Evolutionary conservation across 495 filamentous ascomycete species (phyloP).

Genomic region (Penicillium coffeae): DNA sequence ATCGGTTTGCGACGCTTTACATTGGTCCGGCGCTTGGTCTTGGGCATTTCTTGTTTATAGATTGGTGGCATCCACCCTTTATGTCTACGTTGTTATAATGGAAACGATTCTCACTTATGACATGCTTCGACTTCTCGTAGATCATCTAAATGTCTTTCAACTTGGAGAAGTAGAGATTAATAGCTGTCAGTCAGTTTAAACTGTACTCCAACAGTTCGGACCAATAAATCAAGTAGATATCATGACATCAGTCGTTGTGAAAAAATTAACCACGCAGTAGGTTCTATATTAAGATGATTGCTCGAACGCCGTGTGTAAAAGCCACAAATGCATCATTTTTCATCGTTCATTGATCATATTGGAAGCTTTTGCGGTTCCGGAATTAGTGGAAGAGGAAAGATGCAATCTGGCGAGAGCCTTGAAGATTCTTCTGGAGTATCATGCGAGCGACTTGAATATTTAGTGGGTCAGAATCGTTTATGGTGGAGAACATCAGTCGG

Average conservation of each 20-base stretch:
- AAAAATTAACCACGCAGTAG: too few species aligned
- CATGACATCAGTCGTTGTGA: too few species aligned
- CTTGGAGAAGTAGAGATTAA: too few species aligned
- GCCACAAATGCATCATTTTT: too few species aligned
- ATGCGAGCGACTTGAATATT: neutral
- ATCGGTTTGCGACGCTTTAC: neutral
- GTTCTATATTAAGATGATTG: too few species aligned
- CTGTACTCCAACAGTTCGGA: too few species aligned
- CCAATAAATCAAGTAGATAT: too few species aligned
- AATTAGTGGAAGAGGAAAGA: slow-evolving; percentile 3
- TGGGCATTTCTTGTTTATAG: slow-evolving; percentile 26
- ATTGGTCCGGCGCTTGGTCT: slow-evolving; percentile 20
- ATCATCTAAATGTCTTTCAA: too few species aligned
- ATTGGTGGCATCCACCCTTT: slow-evolving; percentile 18
- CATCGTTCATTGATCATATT: neutral
- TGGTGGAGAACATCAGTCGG: neutral
- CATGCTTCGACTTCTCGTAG: too few species aligned
- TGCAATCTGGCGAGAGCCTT: neutral
- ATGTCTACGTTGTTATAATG: slow-evolving; percentile 18
- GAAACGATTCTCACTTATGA: neutral
- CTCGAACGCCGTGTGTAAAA: too few species aligned
- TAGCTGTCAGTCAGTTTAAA: too few species aligned
- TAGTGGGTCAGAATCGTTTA: neutral
- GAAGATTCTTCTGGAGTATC: neutral
- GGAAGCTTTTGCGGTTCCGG: neutral